phyloP scores from a whole-genome alignment of 2,329 filamentous ascomycete genomes.

The Microcyclospora pomicola region DNA sequence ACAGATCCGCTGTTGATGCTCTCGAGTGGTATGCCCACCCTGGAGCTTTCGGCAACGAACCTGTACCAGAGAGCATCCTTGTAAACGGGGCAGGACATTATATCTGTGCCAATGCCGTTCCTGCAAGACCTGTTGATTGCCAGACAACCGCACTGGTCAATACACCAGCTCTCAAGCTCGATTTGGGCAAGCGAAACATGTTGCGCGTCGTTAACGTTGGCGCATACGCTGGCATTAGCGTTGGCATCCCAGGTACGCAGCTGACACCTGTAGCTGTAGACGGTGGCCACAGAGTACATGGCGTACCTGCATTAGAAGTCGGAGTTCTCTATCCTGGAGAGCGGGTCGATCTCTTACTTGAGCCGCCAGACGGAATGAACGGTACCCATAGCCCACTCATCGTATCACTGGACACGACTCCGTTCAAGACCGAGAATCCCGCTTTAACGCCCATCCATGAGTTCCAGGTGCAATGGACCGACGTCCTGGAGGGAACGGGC shows the following conservation, averaged over 20 bases:
- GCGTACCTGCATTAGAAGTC: conserved; percentile 17
- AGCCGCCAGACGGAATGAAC: background rate
- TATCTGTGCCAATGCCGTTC: conserved; percentile 32
- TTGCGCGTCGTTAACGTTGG: conserved; percentile 33
- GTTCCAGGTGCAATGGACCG: conserved; percentile 16
- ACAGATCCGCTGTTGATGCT: conserved; percentile 28
- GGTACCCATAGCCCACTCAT: conserved; percentile 6
- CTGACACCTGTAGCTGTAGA: conserved; percentile 29
- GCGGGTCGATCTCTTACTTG: conserved; percentile 26
- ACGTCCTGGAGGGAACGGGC: conserved; percentile 8
- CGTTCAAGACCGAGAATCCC: conserved; percentile 33
- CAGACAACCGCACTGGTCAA: conserved; percentile 8
- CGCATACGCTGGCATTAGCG: conserved; percentile 27
- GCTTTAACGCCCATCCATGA: conserved; percentile 27
- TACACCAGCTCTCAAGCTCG: conserved; percentile 3
- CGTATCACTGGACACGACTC: conserved; percentile 16
- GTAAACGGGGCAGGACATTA: conserved; percentile 35
- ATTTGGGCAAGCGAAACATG: conserved; percentile 18
- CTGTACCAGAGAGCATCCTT: conserved; percentile 35
- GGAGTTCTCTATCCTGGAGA: conserved; percentile 33
- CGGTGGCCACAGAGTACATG: conserved; percentile 24
- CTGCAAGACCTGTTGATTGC: conserved; percentile 34
- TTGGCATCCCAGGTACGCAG: conserved; percentile 20
- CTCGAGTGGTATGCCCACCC: conserved; percentile 31
- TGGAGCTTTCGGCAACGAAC: conserved; percentile 32